Conservation (phyloP, 306 rosid genomes). For the Acacia melanoxylon region DNA sequence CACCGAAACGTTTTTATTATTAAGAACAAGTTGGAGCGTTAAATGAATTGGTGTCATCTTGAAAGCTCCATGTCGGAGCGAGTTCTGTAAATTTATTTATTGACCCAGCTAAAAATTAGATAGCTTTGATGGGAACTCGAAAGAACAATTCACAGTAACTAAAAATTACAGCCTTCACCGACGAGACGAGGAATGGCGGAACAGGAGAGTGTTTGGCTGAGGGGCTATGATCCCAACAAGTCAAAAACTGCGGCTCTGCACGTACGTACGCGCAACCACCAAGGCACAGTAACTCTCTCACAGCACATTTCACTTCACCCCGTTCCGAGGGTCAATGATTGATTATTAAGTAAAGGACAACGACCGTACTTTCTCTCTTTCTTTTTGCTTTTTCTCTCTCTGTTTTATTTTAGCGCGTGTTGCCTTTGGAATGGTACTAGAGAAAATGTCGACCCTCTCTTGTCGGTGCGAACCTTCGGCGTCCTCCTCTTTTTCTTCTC, state of each 20-base stretch:
- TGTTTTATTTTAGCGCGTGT: no score
- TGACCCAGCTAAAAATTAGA: background rate
- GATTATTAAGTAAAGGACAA: background rate
- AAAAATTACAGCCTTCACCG: no score
- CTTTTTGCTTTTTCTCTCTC: background rate
- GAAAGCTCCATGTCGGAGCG: background rate
- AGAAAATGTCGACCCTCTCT: background rate
- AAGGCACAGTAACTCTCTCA: background rate
- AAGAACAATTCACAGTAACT: no score
- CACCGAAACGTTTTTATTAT: background rate
- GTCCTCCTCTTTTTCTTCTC: no score
- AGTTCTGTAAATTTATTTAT: no score
- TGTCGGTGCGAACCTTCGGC: background rate
- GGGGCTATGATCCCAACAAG: background rate
- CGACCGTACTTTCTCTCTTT: background rate
- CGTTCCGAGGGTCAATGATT: background rate
- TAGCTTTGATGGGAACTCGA: no score
- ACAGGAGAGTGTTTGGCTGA: no score
- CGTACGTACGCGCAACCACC: background rate
- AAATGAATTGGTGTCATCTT: background rate
- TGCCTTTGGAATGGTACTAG: background rate
- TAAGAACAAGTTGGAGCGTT: background rate
- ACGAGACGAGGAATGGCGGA: no score
- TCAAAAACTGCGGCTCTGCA: constrained; percentile 12
- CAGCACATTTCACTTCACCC: background rate